Evolutionary conservation across 2,329 filamentous ascomycete genomes (phyloP), one percentile per base, ranked within the genome.

Genomic region (Thermomyces lanuginosus): DNA sequence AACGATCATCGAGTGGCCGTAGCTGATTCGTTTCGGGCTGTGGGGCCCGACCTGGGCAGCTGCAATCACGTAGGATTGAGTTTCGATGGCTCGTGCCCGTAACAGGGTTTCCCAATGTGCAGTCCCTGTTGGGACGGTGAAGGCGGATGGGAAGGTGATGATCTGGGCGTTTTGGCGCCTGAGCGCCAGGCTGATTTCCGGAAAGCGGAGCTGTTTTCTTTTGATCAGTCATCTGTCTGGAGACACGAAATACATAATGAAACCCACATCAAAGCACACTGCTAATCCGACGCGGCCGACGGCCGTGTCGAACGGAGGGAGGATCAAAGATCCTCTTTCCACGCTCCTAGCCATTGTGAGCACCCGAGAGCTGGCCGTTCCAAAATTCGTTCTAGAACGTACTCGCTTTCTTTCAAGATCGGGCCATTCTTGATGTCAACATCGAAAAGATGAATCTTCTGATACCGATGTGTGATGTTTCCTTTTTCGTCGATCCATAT

Each of bases 381-480:
- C 18, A 8, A 15, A 16, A 26, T 10, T n/a, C 11, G 4, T 6
- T 18, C 4, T 16, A 8, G 9, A 8, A 44, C 52, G 29, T 36
- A 59, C 54, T 61, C 55, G 44, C 68, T 74, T 46, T 80, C 75
- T 38, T 64, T 69, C 36, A 78, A 48, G 0, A 60, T 50, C 0
- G 72, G 70, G 0, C 69, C 69, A 13, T 57, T 56, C 29, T 63
- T 55, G 31, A 72, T 66, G 21, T 64, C 63, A 32, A 72, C 66
- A 49, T 93, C 82, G 53, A 95, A 93, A 8, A 93, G 64, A 49
- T 93, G 84, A 16, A 92, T 58, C 51, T 95, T 95, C 50, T 92
- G 77, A 55, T 93, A 93, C 11, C 63, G 57, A 8, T 73, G 62
- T 1, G 55, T 51, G 15, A 79, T 70, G 4, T 60, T 44, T 1